phyloP scores from a whole-genome alignment of 2,329 filamentous ascomycete genomes.

The Botrytis cinerea region DNA sequence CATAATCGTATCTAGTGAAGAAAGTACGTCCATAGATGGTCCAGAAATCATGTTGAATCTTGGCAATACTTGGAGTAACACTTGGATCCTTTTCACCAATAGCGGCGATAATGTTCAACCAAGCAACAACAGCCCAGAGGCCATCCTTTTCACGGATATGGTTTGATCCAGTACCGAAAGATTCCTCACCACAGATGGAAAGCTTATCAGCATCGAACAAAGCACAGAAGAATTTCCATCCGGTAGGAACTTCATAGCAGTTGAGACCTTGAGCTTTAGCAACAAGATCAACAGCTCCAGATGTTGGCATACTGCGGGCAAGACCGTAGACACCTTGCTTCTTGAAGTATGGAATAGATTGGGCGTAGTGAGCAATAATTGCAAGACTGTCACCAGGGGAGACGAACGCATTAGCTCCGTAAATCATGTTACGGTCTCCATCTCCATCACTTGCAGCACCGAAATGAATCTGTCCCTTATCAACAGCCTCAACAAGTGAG shows the following conservation, averaged over 20 bases:
- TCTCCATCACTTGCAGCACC: conserved; percentile 96
- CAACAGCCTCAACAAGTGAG: conserved; percentile 89
- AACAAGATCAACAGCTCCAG: conserved; percentile 90
- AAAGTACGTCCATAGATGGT: conserved; percentile 93
- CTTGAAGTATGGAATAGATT: conserved; percentile 97
- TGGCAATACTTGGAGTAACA: conserved; percentile 86
- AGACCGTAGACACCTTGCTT: conserved; percentile 95
- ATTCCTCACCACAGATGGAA: conserved; percentile 98
- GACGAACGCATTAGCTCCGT: conserved; percentile 93
- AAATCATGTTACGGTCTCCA: conserved; percentile 99
- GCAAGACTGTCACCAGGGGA: conserved; percentile 96
- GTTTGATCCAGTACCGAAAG: conserved; percentile 96
- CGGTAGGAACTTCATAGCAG: conserved; percentile 95
- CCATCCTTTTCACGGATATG: conserved; percentile 99
- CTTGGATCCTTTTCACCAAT: conserved; percentile 79
- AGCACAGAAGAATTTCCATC: conserved; percentile 99
- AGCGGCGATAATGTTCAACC: conserved; percentile 97
- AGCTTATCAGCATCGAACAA: conserved; percentile 93
- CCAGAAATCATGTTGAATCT: conserved; percentile 98
- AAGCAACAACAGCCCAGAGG: conserved; percentile 94
- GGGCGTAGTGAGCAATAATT: conserved; percentile 95
- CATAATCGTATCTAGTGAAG: conserved; percentile 99
- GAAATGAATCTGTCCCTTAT: conserved; percentile 89
- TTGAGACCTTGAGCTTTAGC: conserved; percentile 90
- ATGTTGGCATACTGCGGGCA: conserved; percentile 96